A percentile compares a stretch with the other conserved stretches of the same genome.
phyloP scores from a whole-genome alignment of 495 filamentous ascomycete species.

The Peziza echinospora region DNA sequence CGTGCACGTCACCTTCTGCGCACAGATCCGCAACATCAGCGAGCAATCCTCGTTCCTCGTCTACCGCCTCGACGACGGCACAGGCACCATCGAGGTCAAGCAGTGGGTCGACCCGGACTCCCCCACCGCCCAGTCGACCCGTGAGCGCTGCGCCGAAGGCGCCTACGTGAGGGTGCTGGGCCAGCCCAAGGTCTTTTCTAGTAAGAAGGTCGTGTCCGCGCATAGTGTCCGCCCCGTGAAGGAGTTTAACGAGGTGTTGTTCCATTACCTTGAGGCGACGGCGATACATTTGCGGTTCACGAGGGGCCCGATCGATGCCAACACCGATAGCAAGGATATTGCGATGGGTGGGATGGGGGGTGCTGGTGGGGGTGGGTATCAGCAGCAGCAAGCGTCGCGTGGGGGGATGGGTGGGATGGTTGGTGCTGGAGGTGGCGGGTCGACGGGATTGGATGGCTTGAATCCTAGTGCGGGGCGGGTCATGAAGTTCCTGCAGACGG shows the following conservation, averaged over 20 bases:
- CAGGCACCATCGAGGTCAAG: conserved; percentile 78
- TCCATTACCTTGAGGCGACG: conserved; percentile 72
- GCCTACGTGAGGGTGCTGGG: conserved; percentile 70
- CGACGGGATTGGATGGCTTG: conserved; percentile 22
- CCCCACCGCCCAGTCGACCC: conserved; percentile 23
- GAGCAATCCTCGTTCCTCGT: conserved; percentile 76
- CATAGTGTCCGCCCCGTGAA: conserved; percentile 55
- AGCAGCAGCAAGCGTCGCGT: conserved; percentile 24
- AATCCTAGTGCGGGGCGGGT: neutral
- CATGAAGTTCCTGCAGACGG: neutral
- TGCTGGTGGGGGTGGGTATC: conserved; percentile 3
- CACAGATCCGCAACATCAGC: conserved; percentile 69
- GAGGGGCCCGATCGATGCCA: conserved; percentile 39
- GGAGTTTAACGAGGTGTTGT: conserved; percentile 79
- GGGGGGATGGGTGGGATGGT: conserved; percentile 37
- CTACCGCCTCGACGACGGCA: conserved; percentile 89
- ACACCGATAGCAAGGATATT: conserved; percentile 23
- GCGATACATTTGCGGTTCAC: conserved; percentile 70
- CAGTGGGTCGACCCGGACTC: conserved; percentile 59
- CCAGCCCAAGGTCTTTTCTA: conserved; percentile 50
- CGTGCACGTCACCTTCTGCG: conserved; percentile 45
- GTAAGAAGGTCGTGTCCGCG: conserved; percentile 59
- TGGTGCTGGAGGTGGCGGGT: conserved; percentile 41
- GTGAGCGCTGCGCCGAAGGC: conserved; percentile 36
- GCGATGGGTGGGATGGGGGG: conserved; percentile 19